phyloP scores from a whole-genome alignment of 2,329 filamentous ascomycete species.

The Paraphaeosphaeria minitans region DNA sequence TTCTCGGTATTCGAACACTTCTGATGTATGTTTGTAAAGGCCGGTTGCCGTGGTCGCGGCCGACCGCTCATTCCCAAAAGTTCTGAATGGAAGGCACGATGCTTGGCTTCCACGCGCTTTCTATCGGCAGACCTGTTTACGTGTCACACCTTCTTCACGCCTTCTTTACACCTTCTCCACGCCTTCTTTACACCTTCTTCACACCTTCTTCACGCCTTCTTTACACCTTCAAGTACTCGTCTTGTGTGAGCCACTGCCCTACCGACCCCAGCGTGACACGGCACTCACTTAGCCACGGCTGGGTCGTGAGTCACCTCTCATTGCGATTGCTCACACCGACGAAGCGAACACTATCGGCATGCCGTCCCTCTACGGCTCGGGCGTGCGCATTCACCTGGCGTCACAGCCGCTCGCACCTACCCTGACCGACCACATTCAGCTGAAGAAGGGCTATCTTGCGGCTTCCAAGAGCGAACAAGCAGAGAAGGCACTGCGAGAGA shows the following conservation, averaged over 20 bases:
- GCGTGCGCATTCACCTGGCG: conserved; percentile 32
- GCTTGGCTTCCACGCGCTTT: conserved; percentile 1
- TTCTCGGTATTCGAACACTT: too few relatives aligned
- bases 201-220: neutral
- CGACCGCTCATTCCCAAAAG: neutral
- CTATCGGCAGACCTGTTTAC: neutral
- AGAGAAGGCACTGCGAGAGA: conserved; percentile 26
- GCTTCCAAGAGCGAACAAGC: conserved; percentile 25
- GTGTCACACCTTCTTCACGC: too few relatives aligned
- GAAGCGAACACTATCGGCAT: conserved; percentile 20
- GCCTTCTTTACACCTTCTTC: too few relatives aligned
- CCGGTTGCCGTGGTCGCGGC: neutral
- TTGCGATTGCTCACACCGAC: neutral
- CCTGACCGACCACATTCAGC: conserved; percentile 28
- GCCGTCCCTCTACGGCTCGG: conserved; percentile 40
- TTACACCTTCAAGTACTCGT: neutral
- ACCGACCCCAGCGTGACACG: neutral
- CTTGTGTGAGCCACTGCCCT: neutral
- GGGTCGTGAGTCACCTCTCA: neutral
- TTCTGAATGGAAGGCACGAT: conserved; percentile 4
- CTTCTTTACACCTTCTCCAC: too few relatives aligned
- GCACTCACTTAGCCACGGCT: neutral
- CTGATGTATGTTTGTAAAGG: neutral
- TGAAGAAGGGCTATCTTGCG: conserved; percentile 30
- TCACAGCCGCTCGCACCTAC: conserved; percentile 32